Percentiles rank a stretch among this genome's conserved stretches.
These are phyloP conservation scores for Sistotremastrum suecicum DNA, from an alignment of 768 basidiomycete species.

Conservation along the genomic window DNA sequence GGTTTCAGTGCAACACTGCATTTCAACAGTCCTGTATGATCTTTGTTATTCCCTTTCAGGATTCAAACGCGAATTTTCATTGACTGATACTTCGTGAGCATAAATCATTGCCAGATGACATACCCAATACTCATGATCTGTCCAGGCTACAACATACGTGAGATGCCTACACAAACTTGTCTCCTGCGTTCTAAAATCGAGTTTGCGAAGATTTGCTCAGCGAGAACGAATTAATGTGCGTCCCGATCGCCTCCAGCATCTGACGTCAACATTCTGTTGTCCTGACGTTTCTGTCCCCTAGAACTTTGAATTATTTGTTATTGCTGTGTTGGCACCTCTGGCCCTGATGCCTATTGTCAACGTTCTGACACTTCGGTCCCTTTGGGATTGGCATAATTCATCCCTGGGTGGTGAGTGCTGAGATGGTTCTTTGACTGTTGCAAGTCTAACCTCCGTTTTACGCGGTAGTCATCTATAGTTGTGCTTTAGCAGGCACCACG, in stretches of 20 bases:
- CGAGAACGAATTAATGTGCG: too few species aligned
- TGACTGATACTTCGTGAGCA: slow-evolving; percentile 38
- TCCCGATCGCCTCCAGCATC: too few species aligned
- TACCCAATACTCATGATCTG: too few species aligned
- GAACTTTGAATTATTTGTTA: slow-evolving; percentile 14
- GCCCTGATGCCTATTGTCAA: slow-evolving; percentile 58
- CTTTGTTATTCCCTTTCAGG: slow-evolving; percentile 29
- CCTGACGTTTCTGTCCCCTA: background rate
- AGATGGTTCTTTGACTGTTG: background rate
- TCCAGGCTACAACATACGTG: too few species aligned
- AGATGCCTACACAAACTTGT: too few species aligned
- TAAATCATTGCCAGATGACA: background rate
- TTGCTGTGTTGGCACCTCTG: slow-evolving; percentile 50
- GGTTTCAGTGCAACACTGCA: too few species aligned
- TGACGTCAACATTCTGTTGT: too few species aligned
- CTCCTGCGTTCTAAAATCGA: too few species aligned
- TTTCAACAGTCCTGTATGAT: too few species aligned
- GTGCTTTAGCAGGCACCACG: slow-evolving; percentile 61
- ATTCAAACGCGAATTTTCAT: slow-evolving; percentile 65
- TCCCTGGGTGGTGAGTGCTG: slow-evolving; percentile 4
- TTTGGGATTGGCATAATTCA: slow-evolving; percentile 77
- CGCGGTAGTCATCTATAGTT: slow-evolving; percentile 49
- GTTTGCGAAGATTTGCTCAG: too few species aligned
- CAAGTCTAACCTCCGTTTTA: slow-evolving; percentile 1
- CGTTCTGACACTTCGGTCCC: slow-evolving; percentile 55